These are phyloP conservation scores for Pleurotus djamor DNA, from an alignment of 768 basidiomycete genomes.

Conservation along the genomic window DNA sequence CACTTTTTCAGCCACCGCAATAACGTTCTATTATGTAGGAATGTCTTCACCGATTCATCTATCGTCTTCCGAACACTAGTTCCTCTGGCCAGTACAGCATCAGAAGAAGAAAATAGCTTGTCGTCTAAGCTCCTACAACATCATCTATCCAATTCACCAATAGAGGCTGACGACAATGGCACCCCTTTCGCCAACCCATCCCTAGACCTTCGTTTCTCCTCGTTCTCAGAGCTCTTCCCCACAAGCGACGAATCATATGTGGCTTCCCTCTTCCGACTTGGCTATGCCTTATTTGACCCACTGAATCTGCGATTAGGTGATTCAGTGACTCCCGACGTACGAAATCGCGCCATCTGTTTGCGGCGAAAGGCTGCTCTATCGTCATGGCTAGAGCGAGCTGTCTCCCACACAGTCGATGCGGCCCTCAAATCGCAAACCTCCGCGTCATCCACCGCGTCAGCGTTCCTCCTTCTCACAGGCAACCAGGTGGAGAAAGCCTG, in stretches of 20 bases:
- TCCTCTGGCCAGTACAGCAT: slow-evolving; percentile 31
- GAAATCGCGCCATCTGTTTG: slow-evolving; percentile 56
- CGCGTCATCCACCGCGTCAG: slow-evolving; percentile 41
- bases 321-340: slow-evolving; percentile 56
- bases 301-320: slow-evolving; percentile 62
- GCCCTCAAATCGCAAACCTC: slow-evolving; percentile 56
- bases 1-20: slow-evolving; percentile 24
- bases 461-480: slow-evolving; percentile 82
- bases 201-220: slow-evolving; percentile 66
- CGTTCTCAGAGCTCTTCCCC: slow-evolving; percentile 72
- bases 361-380: slow-evolving; percentile 80
- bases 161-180: slow-evolving; percentile 66
- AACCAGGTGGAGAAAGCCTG: slow-evolving; percentile 87
- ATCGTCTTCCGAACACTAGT: slow-evolving; percentile 49
- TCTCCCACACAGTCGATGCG: slow-evolving; percentile 67
- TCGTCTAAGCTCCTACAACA: slow-evolving; percentile 70
- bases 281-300: slow-evolving; percentile 84
- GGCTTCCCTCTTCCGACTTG: slow-evolving; percentile 85
- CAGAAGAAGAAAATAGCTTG: slow-evolving; percentile 32
- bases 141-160: slow-evolving; percentile 72
- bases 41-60: slow-evolving; percentile 56
- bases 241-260: slow-evolving; percentile 70
- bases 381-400: slow-evolving; percentile 78
- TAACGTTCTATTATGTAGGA: background rate
- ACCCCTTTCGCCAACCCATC: slow-evolving; percentile 70